Percentiles rank a stretch among this genome's conserved stretches.
Conservation (phyloP, 1,139 yeast genomes). For the Suhomyces yuchorum region DNA sequence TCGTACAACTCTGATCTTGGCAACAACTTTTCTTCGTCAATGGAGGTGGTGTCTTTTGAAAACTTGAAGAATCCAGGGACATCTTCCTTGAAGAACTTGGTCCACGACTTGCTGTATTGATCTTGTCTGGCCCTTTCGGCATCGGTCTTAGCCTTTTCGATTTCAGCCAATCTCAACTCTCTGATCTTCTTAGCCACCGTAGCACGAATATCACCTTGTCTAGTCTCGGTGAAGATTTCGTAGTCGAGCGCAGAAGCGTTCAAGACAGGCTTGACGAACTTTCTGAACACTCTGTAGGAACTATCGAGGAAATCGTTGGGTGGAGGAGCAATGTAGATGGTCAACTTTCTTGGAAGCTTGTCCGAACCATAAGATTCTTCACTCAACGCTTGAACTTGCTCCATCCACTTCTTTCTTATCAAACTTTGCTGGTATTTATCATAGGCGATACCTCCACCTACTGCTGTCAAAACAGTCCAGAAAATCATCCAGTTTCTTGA, state of each 20-base stretch:
- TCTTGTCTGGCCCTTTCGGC: slow-evolving; percentile 7
- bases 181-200: slow-evolving; percentile 84
- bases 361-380: slow-evolving; percentile 36
- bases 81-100: slow-evolving; percentile 19
- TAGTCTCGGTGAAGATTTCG: slow-evolving; percentile 69
- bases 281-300: slow-evolving; percentile 71
- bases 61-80: slow-evolving; percentile 16
- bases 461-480: slow-evolving; percentile 67
- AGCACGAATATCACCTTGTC: slow-evolving; percentile 87
- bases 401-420: slow-evolving; percentile 68
- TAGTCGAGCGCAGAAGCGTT: slow-evolving; percentile 87
- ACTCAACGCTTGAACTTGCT: slow-evolving; percentile 55
- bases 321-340: slow-evolving; percentile 90
- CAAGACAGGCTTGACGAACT: slow-evolving; percentile 82
- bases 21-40: slow-evolving; percentile 26
- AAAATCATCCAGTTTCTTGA: slow-evolving; percentile 93
- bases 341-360: slow-evolving; percentile 69
- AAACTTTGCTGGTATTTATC: slow-evolving; percentile 75
- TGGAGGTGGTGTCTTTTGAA: slow-evolving; percentile 7
- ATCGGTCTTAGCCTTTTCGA: slow-evolving; percentile 17
- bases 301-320: slow-evolving; percentile 89
- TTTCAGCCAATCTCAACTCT: slow-evolving; percentile 53
- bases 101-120: slow-evolving; percentile 17
- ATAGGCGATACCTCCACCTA: slow-evolving; percentile 74
- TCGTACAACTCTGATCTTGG: slow-evolving; percentile 47